phyloP scores from a whole-genome alignment of 1,284 basidiomycete genomes.

The Moesziomyces globuligerus region DNA sequence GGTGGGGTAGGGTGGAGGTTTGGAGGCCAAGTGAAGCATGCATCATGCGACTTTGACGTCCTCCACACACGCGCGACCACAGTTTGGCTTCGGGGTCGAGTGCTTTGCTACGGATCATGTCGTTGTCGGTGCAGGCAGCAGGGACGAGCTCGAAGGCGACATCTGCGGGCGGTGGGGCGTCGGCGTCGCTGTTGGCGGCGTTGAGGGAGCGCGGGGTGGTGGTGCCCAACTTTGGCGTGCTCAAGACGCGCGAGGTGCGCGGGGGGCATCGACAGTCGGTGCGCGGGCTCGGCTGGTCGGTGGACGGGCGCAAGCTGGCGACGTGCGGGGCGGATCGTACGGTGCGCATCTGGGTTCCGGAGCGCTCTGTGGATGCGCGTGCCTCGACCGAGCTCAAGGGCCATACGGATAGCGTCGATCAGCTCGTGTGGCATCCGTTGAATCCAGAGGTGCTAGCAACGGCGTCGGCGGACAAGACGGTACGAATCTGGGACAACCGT shows the following conservation, averaged over 20 bases:
- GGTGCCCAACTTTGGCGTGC: constrained; percentile 16
- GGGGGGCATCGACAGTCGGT: constrained; percentile 43
- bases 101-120: not conserved
- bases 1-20: too few relatives aligned
- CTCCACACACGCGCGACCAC: too few relatives aligned
- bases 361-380: constrained; percentile 53
- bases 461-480: constrained; percentile 55
- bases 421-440: constrained; percentile 55
- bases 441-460: constrained; percentile 58
- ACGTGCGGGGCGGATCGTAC: constrained; percentile 49
- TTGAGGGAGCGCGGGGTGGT: constrained; percentile 18
- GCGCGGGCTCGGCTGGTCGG: constrained; percentile 56
- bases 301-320: constrained; percentile 56
- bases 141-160: not conserved
- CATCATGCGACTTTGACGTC: too few relatives aligned
- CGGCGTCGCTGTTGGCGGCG: not conserved
- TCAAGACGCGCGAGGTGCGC: constrained; percentile 43
- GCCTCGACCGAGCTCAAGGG: constrained; percentile 57
- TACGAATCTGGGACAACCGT: constrained; percentile 60
- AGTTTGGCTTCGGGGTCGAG: too few relatives aligned
- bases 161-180: not conserved
- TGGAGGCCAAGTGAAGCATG: too few relatives aligned
- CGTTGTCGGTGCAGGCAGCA: not conserved
- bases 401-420: constrained; percentile 60
- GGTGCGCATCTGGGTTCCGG: constrained; percentile 59